Conservation (phyloP, 1,284 basidiomycete species). For the Trichosporon sp. region DNA sequence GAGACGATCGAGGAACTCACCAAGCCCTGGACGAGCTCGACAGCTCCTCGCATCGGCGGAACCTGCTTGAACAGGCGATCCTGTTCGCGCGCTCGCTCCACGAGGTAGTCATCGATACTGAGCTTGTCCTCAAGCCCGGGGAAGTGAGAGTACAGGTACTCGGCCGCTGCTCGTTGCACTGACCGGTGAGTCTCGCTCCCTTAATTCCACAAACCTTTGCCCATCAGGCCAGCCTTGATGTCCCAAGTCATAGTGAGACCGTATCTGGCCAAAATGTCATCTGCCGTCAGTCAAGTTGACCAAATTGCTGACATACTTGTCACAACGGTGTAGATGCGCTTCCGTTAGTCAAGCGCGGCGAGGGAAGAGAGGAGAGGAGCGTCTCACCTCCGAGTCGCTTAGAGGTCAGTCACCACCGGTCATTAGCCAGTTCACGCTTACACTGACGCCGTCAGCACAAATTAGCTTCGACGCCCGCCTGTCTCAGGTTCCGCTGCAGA, state of each 20-base stretch:
- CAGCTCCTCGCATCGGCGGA: constrained; percentile 43
- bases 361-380: no score
- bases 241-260: constrained; percentile 46
- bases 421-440: no score
- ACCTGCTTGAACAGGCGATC: constrained; percentile 43
- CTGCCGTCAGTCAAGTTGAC: constrained; percentile 18
- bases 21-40: constrained; percentile 40
- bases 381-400: constrained; percentile 35
- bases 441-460: constrained; percentile 22
- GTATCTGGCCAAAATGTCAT: constrained; percentile 43
- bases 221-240: constrained; percentile 48
- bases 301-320: constrained; percentile 23
- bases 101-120: constrained; percentile 42
- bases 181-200: not conserved
- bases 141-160: constrained; percentile 40
- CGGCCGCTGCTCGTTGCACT: constrained; percentile 36
- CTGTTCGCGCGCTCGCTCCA: constrained; percentile 38
- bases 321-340: constrained; percentile 46
- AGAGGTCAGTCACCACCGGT: not conserved
- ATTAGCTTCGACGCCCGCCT: not conserved
- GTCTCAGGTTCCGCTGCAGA: constrained; percentile 3
- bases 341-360: constrained; percentile 1
- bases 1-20: constrained; percentile 26
- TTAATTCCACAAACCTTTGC: constrained; percentile 33
- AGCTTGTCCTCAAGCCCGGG: constrained; percentile 41